Percentiles rank a stretch among this genome's conserved stretches.
Evolutionary conservation across 1,284 basidiomycete genomes (phyloP).

Genomic region (Ceratobasidium sp.): DNA sequence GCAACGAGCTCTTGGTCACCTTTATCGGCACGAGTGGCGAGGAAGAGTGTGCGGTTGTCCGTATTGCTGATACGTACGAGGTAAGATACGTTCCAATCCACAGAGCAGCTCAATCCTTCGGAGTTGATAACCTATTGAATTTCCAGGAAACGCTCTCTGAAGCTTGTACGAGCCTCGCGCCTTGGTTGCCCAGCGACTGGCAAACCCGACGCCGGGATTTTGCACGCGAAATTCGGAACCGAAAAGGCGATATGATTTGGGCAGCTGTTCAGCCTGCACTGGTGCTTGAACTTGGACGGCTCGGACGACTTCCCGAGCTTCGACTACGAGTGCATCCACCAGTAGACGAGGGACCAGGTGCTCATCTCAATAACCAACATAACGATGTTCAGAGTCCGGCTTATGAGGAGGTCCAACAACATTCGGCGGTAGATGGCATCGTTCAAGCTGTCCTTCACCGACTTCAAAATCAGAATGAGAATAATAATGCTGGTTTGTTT

Average conservation of each 20-base stretch:
- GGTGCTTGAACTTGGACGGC: not conserved
- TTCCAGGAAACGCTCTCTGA: not conserved
- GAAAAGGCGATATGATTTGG: slow-evolving; percentile 6
- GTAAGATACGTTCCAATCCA: not conserved
- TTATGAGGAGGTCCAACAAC: not conserved
- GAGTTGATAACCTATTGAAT: not conserved
- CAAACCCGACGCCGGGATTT: slow-evolving; percentile 2
- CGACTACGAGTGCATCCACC: not conserved
- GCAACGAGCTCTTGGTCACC: not conserved
- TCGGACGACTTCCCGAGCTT: slow-evolving; percentile 3
- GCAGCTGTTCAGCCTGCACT: not conserved
- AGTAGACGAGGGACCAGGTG: not conserved
- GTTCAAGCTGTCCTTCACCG: too few relatives aligned
- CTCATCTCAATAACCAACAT: not conserved
- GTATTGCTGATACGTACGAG: slow-evolving; percentile 1
- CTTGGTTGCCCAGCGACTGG: not conserved
- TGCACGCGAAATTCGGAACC: not conserved
- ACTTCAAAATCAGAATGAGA: not conserved
- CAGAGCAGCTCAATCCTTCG: not conserved
- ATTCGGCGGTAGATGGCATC: not conserved
- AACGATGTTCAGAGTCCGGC: not conserved
- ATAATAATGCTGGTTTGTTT: not conserved
- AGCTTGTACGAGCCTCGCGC: slow-evolving; percentile 2
- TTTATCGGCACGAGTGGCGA: not conserved
- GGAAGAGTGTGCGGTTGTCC: not conserved